These are phyloP conservation scores for Vitis hybrid DNA, from an alignment of 177 flowering plant genomes.

Conservation along the genomic window DNA sequence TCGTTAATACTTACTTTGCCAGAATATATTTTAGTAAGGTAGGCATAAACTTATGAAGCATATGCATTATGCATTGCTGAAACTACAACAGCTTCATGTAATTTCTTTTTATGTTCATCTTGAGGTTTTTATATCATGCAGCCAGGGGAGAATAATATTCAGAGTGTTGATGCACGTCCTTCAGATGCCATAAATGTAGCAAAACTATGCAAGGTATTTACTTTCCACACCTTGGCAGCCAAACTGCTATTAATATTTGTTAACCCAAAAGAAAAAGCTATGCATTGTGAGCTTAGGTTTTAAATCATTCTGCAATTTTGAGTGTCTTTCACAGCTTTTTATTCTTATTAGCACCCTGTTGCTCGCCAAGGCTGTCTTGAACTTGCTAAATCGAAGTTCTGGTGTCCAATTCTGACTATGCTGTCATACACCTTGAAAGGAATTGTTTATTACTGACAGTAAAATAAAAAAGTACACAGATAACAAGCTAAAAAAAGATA, in stretches of 20 bases:
- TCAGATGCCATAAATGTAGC: slow-evolving; percentile 60
- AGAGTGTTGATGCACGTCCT: slow-evolving; percentile 65
- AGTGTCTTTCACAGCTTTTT: neutral
- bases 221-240: slow-evolving; percentile 2
- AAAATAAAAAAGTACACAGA: too few species aligned
- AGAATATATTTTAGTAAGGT: slow-evolving; percentile 69
- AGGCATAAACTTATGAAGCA: neutral
- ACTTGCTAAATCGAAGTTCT: neutral
- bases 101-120: slow-evolving; percentile 6
- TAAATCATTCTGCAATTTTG: neutral
- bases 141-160: slow-evolving; percentile 53
- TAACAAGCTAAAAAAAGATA: too few species aligned
- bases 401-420: neutral
- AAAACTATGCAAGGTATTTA: slow-evolving; percentile 34
- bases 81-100: neutral
- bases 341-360: neutral
- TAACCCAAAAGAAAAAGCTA: neutral
- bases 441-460: too few species aligned
- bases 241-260: neutral
- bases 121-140: slow-evolving; percentile 30
- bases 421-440: too few species aligned
- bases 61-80: neutral
- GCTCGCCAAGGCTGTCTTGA: neutral
- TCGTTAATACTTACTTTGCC: slow-evolving; percentile 64
- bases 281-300: neutral